Evolutionary conservation across 768 basidiomycete species (phyloP), one percentile per base, ranked within the genome.

Genomic region (Gloeostereum incarnatum): DNA sequence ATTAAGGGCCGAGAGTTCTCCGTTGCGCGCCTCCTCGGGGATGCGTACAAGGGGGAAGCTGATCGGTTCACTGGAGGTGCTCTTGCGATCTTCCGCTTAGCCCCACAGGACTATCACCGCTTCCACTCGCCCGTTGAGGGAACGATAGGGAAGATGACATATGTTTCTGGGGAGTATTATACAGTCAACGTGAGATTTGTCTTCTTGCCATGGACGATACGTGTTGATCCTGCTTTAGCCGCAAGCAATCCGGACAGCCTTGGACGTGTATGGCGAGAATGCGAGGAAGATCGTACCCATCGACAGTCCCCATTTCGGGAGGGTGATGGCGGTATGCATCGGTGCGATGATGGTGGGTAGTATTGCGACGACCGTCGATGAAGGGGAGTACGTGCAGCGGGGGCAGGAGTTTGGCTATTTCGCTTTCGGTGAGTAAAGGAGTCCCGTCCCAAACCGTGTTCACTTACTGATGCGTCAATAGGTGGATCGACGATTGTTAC

Each of bases 1-100:
- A 94, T 98, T 62, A 97, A 98, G 53, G 94, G 94, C 3, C 78
- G 91, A 30, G 92, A 96, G 49, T 98, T 99, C 54, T 81, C 79
- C 1, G 69, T 97, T 3, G 69, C 61, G 4, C 71, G 80, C 1
- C 67, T 99, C 23, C 71, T 98, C 0, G 33, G 33, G 19, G 8
- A n/a, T 34, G 33, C 33, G 13, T 34, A n/a, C n/a, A 20, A n/a
- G 13, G 33, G 19, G n/a, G 4, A 4, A 4, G 33, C 33, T n/a
- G 76, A 80, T 4, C 69, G 71, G 26, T 98, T 84, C 51, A 60
- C 63, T 1, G 87, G 86, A 6, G 94, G 96, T 4, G 79, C 84
- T 1, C 51, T 99, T 36, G 87, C 72, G 6, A 96, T 96, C 40
- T 97, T 97, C 62, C 68, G 93, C 13, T 65, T 96, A 14, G 92